Evolutionary conservation across 768 basidiomycete genomes (phyloP), one percentile per base, ranked within the genome.

Genomic region (Scleroderma citrinum): DNA sequence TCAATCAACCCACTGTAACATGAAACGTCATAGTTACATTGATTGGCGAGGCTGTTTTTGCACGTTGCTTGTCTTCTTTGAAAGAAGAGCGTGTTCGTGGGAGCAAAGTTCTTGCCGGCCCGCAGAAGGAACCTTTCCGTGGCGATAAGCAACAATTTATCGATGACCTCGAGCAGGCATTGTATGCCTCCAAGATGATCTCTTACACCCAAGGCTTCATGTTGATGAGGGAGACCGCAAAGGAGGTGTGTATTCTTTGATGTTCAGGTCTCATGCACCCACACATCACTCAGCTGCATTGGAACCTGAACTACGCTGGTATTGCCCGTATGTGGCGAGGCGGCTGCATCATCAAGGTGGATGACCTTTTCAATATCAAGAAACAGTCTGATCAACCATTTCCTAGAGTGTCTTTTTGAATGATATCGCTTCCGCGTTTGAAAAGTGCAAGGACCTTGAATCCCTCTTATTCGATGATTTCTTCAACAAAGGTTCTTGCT

Each of bases 191-290:
- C 60, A 99, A 99, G 80, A 93, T 99, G 70, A 95, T 97, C 62
- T 98, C 95, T 26, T 99, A 99, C 77, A 91, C 95, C 5, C 96
- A 99, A 72, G 96, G 96, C 57, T 99, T 98, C 78, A 95, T 99
- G 83, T 82, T 99, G 63, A 96, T 99, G 93, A 80, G 96, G 57
- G 88, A 97, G 72, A 94, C 93, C 44, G 96, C 94, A 38, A 91
- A 92, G 69, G 93, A 96, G 78, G 86, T 83, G 41, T 49, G 69
- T 60, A 44, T 48, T 2, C 36, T 11, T 8, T 30, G 43, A 47
- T 17, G 17, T 8, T 21, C 40, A 2, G 14, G 29, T 41, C 53
- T 19, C 43, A 30, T 42, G 47, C 46, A 47, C 20, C 42, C 21
- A 65, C 36, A 30, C 31, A 5, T 29, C 13, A 16, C 37, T 3